Base-by-base conservation (phyloP, 1,284 basidiomycete species). In the Ustilago crameri region DNA sequence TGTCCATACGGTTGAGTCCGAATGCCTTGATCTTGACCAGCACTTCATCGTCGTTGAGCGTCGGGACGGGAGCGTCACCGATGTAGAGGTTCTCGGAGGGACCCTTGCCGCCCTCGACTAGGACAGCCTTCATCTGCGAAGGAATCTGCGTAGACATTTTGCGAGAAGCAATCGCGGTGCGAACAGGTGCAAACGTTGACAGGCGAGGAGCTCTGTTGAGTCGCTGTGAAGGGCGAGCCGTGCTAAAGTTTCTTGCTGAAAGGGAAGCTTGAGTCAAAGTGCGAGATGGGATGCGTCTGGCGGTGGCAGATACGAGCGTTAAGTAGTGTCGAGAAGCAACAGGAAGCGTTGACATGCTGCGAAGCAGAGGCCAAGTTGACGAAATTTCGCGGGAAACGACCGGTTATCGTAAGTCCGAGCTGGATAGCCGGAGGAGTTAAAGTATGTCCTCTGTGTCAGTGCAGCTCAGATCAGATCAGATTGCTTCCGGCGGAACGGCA, bases 41-140 rank as follows among this genome's bases (percentile, higher is more conserved):
- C 1, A 93, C 90, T 76, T 93, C 85, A 14, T 87, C 88, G 15
- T 87, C 79, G 0, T 42, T 55, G 44, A 88, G 86, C 27, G 49
- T 37, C 9, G 91, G 92, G 62, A 87, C 88, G 3, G 89, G 87
- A 48, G 87, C 86, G 30, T 77, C 63, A 70, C 92, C 93, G 40
- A 95, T 84, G 84, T 92, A 91, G 26, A 97, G 86, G 75, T 89
- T 90, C 49, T 91, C 90, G 22, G 89, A 86, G 2, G 91, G 89
- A 0, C 93, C 93, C 69, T 89, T 89, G 18, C 87, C 90, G 80
- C 90, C 88, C 85, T 91, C 92, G 84, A 96, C 87, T 38, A 93
- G 86, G 47, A 96, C 86, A 27, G 92, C 93, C 60, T 88, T 89
- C 93, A 95, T 96, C 43, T 75, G 82, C 2, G 75, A 64, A 22